Evolutionary conservation across 1,284 basidiomycete species (phyloP).

Genomic region (Pascua guehoae): DNA sequence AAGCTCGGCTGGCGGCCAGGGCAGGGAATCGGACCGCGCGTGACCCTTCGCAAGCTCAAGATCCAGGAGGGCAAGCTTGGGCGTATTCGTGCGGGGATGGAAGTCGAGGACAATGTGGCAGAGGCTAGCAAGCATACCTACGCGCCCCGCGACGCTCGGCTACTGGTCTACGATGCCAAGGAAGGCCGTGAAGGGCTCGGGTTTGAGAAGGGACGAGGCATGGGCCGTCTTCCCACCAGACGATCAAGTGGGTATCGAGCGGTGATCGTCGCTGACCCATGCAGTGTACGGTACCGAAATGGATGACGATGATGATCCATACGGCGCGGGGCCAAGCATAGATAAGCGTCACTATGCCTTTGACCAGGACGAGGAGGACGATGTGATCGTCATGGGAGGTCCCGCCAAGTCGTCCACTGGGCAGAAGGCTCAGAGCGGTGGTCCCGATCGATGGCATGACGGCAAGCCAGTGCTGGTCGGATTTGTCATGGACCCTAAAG

Average conservation of each 20-base stretch:
- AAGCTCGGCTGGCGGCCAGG: slow-evolving; percentile 95
- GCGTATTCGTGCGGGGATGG: slow-evolving; percentile 30
- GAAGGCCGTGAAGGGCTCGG: slow-evolving; percentile 76
- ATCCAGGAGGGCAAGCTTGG: slow-evolving; percentile 61
- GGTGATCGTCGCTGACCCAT: not conserved
- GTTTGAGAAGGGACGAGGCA: slow-evolving; percentile 62
- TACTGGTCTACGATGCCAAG: slow-evolving; percentile 64
- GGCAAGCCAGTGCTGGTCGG: slow-evolving; percentile 69
- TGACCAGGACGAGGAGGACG: slow-evolving; percentile 61
- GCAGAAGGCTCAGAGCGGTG: not conserved
- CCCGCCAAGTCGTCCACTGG: not conserved
- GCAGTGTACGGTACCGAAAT: slow-evolving; percentile 62
- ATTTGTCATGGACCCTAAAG: slow-evolving; percentile 66
- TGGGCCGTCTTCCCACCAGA: slow-evolving; percentile 49
- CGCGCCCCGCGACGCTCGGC: slow-evolving; percentile 72
- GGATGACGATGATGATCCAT: slow-evolving; percentile 83
- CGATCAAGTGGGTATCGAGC: slow-evolving; percentile 19
- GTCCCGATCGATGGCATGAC: slow-evolving; percentile 60
- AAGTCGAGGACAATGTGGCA: slow-evolving; percentile 53
- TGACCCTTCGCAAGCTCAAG: slow-evolving; percentile 71
- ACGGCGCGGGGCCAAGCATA: slow-evolving; percentile 54
- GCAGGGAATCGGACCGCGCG: slow-evolving; percentile 85
- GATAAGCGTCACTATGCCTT: slow-evolving; percentile 59
- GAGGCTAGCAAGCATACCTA: slow-evolving; percentile 82
- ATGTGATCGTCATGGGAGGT: slow-evolving; percentile 51